These are phyloP conservation scores for Oryza meridionalis DNA, from an alignment of 176 grass and related monocot species.

Conservation along the genomic window DNA sequence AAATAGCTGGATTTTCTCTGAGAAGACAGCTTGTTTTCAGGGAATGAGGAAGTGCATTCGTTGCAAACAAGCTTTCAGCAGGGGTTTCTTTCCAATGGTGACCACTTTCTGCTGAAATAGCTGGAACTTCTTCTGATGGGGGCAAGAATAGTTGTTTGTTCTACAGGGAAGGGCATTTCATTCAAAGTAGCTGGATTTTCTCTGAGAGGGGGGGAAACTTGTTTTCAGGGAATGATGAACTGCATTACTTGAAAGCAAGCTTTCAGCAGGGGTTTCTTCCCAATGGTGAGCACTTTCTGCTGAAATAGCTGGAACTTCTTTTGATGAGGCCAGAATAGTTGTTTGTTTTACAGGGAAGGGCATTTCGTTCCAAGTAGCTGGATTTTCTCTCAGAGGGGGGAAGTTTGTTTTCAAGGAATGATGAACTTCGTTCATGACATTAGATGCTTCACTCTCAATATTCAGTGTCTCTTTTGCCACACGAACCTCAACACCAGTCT, in stretches of 20 bases:
- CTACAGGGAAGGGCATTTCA: conserved; percentile 32
- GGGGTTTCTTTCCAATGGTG: conserved; percentile 41
- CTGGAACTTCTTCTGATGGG: conserved; percentile 46
- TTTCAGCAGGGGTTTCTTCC: conserved; percentile 43
- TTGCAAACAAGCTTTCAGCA: conserved; percentile 27
- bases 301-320: conserved; percentile 44
- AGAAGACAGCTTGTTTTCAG: conserved; percentile 38
- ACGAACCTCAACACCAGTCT: conserved; percentile 33
- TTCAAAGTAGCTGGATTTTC: conserved; percentile 50
- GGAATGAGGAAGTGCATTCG: conserved; percentile 36
- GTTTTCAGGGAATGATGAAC: conserved; percentile 29
- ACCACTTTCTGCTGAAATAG: conserved; percentile 39
- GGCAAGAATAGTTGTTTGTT: conserved; percentile 43
- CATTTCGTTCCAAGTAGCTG: conserved; percentile 44
- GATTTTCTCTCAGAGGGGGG: conserved; percentile 44
- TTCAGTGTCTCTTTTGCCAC: conserved; percentile 31
- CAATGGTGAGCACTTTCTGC: conserved; percentile 36
- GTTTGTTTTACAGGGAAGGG: conserved; percentile 39
- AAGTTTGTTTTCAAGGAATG: conserved; percentile 37
- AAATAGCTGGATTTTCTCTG: conserved; percentile 48
- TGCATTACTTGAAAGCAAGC: conserved; percentile 36
- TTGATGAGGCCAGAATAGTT: conserved; percentile 37
- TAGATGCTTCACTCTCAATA: conserved; percentile 45
- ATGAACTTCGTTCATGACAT: conserved; percentile 37
- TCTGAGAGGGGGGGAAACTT: conserved; percentile 37